Conservation (phyloP, 305 asterid genomes). For the Solanum aculeatissimum region DNA sequence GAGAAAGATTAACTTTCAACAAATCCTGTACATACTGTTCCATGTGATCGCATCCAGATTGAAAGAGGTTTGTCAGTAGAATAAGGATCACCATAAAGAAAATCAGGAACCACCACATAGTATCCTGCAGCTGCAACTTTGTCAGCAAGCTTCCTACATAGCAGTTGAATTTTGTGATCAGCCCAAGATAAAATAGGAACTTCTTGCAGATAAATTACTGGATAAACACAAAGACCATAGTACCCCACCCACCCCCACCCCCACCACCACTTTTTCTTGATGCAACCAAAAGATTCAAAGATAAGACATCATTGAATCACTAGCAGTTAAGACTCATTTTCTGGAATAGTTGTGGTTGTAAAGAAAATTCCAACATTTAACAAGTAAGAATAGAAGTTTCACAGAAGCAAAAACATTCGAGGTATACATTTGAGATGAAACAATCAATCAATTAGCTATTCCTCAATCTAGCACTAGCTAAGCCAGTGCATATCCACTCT, state of each 20-base stretch:
- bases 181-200: background rate
- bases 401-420: background rate
- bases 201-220: background rate
- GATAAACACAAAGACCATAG: background rate
- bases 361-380: background rate
- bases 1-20: background rate
- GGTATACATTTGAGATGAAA: background rate
- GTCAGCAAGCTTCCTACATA: constrained; percentile 15
- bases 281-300: background rate
- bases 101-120: constrained; percentile 19
- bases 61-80: background rate
- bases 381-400: background rate
- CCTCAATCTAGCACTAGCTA: background rate
- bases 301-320: background rate
- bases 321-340: background rate
- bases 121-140: constrained; percentile 17
- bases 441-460: background rate
- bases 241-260: too few species aligned
- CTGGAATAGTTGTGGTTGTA: background rate
- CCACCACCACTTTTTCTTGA: background rate
- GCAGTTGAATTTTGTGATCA: background rate
- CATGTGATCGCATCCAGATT: constrained; percentile 37
- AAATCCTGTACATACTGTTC: constrained; percentile 4
- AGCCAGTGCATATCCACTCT: background rate
- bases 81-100: constrained; percentile 15